Evolutionary conservation across 2,329 filamentous ascomycete genomes (phyloP).

Genomic region (Fusarium hainanense): DNA sequence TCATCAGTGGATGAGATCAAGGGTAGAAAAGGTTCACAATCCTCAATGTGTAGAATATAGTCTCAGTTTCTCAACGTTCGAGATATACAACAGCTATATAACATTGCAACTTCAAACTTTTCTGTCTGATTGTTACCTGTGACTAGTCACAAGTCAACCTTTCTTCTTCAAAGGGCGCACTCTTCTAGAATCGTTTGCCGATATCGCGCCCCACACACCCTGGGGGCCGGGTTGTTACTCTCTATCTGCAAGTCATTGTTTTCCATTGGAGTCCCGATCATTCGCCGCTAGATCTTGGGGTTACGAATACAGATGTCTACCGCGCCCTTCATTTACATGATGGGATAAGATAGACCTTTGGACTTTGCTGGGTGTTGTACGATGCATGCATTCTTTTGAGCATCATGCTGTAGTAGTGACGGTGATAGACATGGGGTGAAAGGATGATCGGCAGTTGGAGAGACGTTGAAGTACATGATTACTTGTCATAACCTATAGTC

Average conservation of each 20-base stretch:
- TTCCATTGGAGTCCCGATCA: slow-evolving; percentile 6
- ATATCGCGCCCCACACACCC: slow-evolving; percentile 39
- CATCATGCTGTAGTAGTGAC: too few relatives aligned
- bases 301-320: not conserved
- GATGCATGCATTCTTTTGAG: not conserved
- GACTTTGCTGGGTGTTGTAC: not conserved
- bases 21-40: not conserved
- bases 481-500: too few relatives aligned
- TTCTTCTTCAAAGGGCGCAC: slow-evolving; percentile 26
- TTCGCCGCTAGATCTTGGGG: slow-evolving; percentile 11
- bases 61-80: not conserved
- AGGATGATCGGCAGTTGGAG: not conserved
- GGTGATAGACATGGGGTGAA: not conserved
- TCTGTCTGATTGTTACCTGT: not conserved
- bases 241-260: slow-evolving; percentile 10
- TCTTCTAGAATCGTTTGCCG: slow-evolving; percentile 25
- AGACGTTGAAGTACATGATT: not conserved
- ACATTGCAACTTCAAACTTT: not conserved
- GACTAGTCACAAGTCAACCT: slow-evolving; percentile 3
- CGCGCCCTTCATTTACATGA: slow-evolving; percentile 19
- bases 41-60: not conserved
- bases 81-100: not conserved
- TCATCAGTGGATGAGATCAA: slow-evolving; percentile 17
- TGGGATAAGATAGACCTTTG: not conserved
- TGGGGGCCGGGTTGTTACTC: slow-evolving; percentile 8